These are phyloP conservation scores for Oryza glumipatula DNA, from an alignment of 176 grass and related monocot species.

Conservation along the genomic window DNA sequence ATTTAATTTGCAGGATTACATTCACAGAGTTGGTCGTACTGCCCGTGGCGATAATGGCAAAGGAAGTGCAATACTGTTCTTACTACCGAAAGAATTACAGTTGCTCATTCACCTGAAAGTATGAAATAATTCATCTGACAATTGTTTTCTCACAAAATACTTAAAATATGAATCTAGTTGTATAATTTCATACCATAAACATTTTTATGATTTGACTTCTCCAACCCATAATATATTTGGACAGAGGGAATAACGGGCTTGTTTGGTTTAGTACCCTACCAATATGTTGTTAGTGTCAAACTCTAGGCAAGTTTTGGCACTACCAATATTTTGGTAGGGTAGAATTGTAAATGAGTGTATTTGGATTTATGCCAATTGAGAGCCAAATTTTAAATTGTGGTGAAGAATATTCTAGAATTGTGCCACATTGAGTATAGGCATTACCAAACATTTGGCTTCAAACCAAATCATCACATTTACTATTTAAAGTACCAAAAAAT, in stretches of 20 bases:
- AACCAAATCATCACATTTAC: too few species aligned
- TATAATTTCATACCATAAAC: background rate
- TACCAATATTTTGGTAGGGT: too few species aligned
- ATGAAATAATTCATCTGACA: constrained; percentile 3
- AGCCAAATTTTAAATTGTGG: too few species aligned
- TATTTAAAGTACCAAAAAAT: too few species aligned
- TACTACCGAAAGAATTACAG: constrained; percentile 77
- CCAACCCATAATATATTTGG: background rate
- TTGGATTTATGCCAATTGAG: too few species aligned
- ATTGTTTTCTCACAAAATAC: background rate
- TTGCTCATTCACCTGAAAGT: constrained; percentile 91
- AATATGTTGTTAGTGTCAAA: too few species aligned
- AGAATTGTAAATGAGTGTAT: too few species aligned
- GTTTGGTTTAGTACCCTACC: too few species aligned
- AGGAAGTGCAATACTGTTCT: constrained; percentile 83
- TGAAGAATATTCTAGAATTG: too few species aligned
- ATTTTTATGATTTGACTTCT: background rate
- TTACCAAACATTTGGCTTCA: too few species aligned
- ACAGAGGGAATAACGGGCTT: background rate
- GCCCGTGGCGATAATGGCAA: constrained; percentile 87
- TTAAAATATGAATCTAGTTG: background rate
- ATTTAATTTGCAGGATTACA: constrained; percentile 71
- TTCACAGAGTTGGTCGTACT: constrained; percentile 93
- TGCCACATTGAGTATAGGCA: too few species aligned
- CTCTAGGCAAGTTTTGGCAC: too few species aligned